Base-by-base conservation (phyloP, 192 early-diverging fungal species). In the Podochytrium sp. region DNA sequence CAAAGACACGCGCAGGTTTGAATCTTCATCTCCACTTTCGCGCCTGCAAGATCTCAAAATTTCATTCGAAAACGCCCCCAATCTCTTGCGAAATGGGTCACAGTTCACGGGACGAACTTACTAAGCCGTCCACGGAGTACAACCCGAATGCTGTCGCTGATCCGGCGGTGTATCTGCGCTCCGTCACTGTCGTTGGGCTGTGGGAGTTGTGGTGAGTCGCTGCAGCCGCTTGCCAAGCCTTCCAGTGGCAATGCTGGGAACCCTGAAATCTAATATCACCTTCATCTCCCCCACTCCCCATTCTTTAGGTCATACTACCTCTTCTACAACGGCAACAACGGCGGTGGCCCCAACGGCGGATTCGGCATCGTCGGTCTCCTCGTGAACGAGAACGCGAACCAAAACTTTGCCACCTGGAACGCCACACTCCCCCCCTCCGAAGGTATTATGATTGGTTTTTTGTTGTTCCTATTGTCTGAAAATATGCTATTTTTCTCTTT, bases 401-500 rank as follows among this genome's bases (percentile, higher is more conserved):
- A 1, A 39, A 62, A 62, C 60, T 62, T 62, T 39, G 7, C 38
- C 18, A 35, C 14, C 1, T 40, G 38, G 32, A 62, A 62, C 37
- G 32, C 60, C 60, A 62, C 60, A 18, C 37, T 62, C 12, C 16
- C 60, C 10, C 20, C 56, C 16, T 16, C 34, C 2, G 32, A 53
- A 41, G 75, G 75, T 76, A 42, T 76, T 47, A 25, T 76, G 25
- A 76, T 76, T 76, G 75, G 75, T 34, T 76, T 76, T 52, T 61
- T 66, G 32, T 58, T 76, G 47, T 76, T 76, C 32, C 56, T 76
- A 63, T 74, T 65, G 57, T 76, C 76, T 74, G 76, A 77, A 77
- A 75, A 76, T 58, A 77, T 77, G 76, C 55, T 75, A 65, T 77
- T 77, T 75, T 29, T 75, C 34, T 65, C 57, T 29, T 77, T 77